Base-by-base conservation (phyloP, 495 filamentous ascomycete genomes). In the Thozetella sp. region DNA sequence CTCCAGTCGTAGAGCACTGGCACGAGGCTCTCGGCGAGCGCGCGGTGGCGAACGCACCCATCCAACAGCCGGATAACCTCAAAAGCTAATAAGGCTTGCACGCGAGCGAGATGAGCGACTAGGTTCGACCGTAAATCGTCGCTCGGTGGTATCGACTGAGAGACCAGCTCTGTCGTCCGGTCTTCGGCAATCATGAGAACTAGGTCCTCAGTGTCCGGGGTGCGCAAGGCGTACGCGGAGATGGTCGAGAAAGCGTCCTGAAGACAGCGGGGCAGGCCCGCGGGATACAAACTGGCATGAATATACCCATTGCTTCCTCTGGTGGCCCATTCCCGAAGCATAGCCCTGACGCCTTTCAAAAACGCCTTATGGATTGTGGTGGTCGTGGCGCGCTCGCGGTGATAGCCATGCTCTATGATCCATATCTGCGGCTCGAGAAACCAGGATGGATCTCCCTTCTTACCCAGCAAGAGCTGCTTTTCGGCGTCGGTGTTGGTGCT, bases 61-160 rank as follows among this genome's bases (percentile, higher is more conserved):
- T 87, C 83, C 59, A 86, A 85, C 19, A 89, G 71, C 12, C 79
- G 74, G 59, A 87, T 82, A 50, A 86, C 75, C 56, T 83, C 80
- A 63, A 79, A 84, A 3, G 79, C 63, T 10, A 83, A 62, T 25
- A 85, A 66, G 0, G 80, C 76, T 58, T 84, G 80, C 0, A 78
- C 68, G 2, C 74, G 62, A 1, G 78, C 72, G 2, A 86, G 72
- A 30, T 78, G 78, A 4, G 69, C 63, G 19, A 67, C 54, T 26
- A 58, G 25, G 26, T 54, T 57, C 27, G 54, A 27, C 12, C 37
- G 19, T 15, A n/a, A 23, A 1, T 13, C 22, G 22, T 34, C 52
- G 50, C 40, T 51, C 12, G n/a, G n/a, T n/a, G 60, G 48, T 13
- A 51, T 22, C 22, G 64, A 59, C 2, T 56, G 52, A 1, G 55